Conservation (phyloP, 2,329 filamentous ascomycete species). For the Simplicillium aogashimaense region DNA sequence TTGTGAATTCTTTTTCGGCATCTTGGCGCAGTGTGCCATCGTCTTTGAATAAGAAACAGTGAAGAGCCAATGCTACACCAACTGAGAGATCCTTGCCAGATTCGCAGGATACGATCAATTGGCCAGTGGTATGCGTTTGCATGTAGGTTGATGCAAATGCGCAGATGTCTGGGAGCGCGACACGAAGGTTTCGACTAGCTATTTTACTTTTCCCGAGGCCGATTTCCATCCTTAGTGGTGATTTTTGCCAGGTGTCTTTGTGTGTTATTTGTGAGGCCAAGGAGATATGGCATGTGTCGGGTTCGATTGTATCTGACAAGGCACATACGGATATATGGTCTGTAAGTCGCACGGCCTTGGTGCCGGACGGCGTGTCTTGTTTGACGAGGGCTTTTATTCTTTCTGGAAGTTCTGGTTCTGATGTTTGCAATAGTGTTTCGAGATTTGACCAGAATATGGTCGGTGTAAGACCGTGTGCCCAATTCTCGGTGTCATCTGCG, state of each 20-base stretch:
- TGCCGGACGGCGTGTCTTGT: conserved; percentile 10
- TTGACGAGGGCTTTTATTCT: conserved; percentile 37
- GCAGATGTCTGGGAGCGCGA: conserved; percentile 54
- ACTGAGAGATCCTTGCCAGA: conserved; percentile 74
- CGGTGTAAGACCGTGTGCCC: conserved; percentile 74
- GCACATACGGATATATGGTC: conserved; percentile 25
- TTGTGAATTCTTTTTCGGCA: conserved; percentile 42
- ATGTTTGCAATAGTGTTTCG: conserved; percentile 46
- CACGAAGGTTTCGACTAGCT: conserved; percentile 74
- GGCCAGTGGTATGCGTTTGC: conserved; percentile 3
- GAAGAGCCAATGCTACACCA: conserved; percentile 63
- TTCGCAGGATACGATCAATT: conserved; percentile 57
- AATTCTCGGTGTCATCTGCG: conserved; percentile 89
- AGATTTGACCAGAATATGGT: conserved; percentile 68
- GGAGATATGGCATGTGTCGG: conserved; percentile 26
- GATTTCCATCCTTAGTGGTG: conserved; percentile 38
- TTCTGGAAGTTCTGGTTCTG: conserved; percentile 53
- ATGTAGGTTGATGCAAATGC: conserved; percentile 39
- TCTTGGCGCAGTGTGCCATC: conserved; percentile 35
- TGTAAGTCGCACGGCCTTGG: conserved; percentile 19
- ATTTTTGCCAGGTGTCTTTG: conserved; percentile 28
- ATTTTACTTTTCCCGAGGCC: conserved; percentile 63
- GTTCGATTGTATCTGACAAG: conserved; percentile 14
- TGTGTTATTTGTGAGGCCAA: conserved; percentile 32
- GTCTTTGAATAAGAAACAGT: conserved; percentile 64